Percentiles rank a stretch among this genome's conserved stretches.
These are phyloP conservation scores for Kluyveromyces marxianus DNA, from an alignment of 1,139 yeast species.

Conservation along the genomic window DNA sequence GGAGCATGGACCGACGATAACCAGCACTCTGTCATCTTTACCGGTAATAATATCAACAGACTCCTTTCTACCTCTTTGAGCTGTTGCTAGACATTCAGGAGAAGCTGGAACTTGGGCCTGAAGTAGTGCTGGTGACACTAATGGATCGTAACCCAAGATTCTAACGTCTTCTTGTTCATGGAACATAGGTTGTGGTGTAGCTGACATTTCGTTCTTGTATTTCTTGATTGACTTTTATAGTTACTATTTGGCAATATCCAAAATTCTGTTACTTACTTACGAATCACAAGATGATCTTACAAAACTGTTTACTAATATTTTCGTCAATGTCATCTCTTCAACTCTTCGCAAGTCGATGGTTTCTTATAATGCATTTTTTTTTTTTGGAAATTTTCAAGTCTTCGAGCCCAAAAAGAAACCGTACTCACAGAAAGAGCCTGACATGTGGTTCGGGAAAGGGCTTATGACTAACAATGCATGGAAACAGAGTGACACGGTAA, in stretches of 20 bases:
- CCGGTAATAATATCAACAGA: constrained; percentile 66
- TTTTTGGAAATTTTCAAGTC: too few species aligned
- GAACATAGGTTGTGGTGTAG: constrained; percentile 4
- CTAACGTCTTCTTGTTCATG: constrained; percentile 62
- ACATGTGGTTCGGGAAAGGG: too few species aligned
- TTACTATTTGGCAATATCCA: not conserved
- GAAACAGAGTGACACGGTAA: too few species aligned
- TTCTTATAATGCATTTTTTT: too few species aligned
- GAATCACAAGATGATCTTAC: too few species aligned
- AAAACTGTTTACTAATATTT: too few species aligned
- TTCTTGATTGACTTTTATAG: not conserved
- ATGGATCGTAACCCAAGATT: constrained; percentile 84
- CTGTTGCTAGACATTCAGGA: constrained; percentile 53
- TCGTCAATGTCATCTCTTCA: too few species aligned
- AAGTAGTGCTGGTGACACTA: constrained; percentile 79
- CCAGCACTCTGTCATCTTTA: constrained; percentile 71
- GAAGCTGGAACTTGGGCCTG: constrained; percentile 74
- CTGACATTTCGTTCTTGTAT: constrained; percentile 1
- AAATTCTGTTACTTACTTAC: not conserved
- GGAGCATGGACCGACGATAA: constrained; percentile 92
- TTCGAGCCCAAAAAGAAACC: too few species aligned
- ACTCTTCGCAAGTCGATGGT: too few species aligned
- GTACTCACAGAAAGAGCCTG: too few species aligned
- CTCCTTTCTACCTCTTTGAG: constrained; percentile 68
- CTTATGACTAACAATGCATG: too few species aligned